Percentiles rank a stretch among this genome's conserved stretches.
phyloP scores from a whole-genome alignment of 106 monocot genomes.

The Dioscorea alata region DNA sequence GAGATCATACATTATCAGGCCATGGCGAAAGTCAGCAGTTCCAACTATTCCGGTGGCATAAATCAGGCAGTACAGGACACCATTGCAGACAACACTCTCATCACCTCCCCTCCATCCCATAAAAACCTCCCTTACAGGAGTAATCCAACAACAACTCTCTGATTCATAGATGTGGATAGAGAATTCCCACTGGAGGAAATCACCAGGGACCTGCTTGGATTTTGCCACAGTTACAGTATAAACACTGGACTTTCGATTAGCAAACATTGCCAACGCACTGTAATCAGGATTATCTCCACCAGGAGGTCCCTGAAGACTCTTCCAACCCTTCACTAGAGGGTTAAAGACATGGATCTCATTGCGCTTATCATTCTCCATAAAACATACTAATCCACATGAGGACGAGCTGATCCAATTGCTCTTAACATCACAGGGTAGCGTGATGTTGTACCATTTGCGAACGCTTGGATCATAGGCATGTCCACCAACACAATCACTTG shows the following conservation, averaged over 20 bases:
- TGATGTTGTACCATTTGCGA: constrained; percentile 62
- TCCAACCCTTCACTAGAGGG: constrained; percentile 57
- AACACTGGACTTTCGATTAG: constrained; percentile 17
- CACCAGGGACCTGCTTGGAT: constrained; percentile 52
- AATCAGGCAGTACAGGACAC: constrained; percentile 64
- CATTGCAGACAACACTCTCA: constrained; percentile 69
- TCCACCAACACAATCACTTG: constrained; percentile 27
- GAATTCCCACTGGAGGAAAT: constrained; percentile 62
- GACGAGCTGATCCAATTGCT: constrained; percentile 58
- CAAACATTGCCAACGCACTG: constrained; percentile 50
- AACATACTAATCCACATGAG: constrained; percentile 61
- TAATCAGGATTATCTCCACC: constrained; percentile 47
- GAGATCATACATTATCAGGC: constrained; percentile 56
- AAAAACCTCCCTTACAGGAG: constrained; percentile 32
- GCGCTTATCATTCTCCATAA: constrained; percentile 72
- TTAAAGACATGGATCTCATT: constrained; percentile 62
- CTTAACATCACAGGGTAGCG: constrained; percentile 64
- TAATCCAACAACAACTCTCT: constrained; percentile 30
- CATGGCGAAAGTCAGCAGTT: constrained; percentile 35
- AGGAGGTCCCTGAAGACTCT: constrained; percentile 35
- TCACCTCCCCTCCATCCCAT: constrained; percentile 73
- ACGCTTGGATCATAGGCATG: constrained; percentile 56
- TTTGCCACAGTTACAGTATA: constrained; percentile 50
- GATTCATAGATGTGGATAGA: constrained; percentile 66
- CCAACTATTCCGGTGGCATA: constrained; percentile 33